These are phyloP conservation scores for Allium cepa DNA, from an alignment of 106 monocot genomes.

Conservation along the genomic window DNA sequence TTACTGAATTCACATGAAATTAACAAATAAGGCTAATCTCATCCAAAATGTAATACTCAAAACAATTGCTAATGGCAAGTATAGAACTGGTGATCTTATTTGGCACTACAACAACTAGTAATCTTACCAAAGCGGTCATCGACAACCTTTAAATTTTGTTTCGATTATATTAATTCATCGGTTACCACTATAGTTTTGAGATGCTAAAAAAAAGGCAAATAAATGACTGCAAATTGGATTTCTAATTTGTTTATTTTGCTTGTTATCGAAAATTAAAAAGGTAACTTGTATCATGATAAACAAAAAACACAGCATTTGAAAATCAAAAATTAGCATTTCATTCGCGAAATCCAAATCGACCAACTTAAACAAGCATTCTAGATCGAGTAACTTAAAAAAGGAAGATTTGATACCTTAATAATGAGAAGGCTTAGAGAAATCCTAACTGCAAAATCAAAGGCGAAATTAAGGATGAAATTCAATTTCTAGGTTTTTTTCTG, in stretches of 20 bases:
- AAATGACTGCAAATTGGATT: background rate
- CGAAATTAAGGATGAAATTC: too few relatives aligned
- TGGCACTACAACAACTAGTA: slow-evolving; percentile 35
- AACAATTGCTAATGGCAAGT: slow-evolving; percentile 73
- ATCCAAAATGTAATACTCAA: slow-evolving; percentile 66
- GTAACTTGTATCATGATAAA: too few relatives aligned
- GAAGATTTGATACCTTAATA: too few relatives aligned
- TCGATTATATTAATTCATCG: background rate
- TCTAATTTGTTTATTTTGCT: background rate
- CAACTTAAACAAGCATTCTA: too few relatives aligned
- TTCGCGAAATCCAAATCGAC: too few relatives aligned
- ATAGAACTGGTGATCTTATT: slow-evolving; percentile 73
- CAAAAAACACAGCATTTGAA: too few relatives aligned
- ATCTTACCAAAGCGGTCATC: slow-evolving; percentile 52
- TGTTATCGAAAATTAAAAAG: background rate
- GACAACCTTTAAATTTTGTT: slow-evolving; percentile 25
- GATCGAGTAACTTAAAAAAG: too few relatives aligned
- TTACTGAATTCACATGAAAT: slow-evolving; percentile 29
- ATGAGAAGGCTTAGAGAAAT: too few relatives aligned
- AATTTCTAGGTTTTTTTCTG: too few relatives aligned
- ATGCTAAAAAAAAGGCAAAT: background rate
- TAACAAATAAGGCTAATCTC: slow-evolving; percentile 59
- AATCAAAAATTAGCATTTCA: too few relatives aligned
- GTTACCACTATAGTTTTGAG: background rate
- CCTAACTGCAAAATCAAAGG: too few relatives aligned